Conservation (phyloP, 495 filamentous ascomycete species). For the Sphaerosporella brunnea region DNA sequence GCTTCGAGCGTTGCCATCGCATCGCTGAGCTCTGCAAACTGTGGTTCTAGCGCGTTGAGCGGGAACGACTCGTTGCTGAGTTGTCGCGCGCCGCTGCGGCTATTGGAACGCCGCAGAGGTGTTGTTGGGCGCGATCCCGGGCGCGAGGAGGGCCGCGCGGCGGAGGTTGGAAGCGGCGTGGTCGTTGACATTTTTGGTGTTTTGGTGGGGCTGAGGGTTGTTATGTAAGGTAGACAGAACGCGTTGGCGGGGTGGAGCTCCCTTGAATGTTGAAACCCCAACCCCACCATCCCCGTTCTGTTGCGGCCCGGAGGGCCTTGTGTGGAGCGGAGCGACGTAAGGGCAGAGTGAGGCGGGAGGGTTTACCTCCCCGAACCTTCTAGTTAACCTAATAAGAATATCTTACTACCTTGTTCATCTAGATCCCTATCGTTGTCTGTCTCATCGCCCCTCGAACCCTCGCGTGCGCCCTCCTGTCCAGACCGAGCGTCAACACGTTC, state of each 20-base stretch:
- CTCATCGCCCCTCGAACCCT: too few species aligned
- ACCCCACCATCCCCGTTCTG: neutral
- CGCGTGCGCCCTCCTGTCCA: too few species aligned
- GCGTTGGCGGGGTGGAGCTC: too few species aligned
- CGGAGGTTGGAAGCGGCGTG: neutral
- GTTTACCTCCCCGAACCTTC: too few species aligned
- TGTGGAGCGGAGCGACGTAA: too few species aligned
- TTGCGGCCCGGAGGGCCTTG: too few species aligned
- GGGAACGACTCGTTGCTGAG: conserved; percentile 48
- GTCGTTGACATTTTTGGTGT: neutral
- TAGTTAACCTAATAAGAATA: too few species aligned
- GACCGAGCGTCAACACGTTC: neutral
- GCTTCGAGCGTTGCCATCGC: conserved; percentile 88
- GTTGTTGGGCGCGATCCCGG: conserved; percentile 64
- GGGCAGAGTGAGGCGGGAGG: too few species aligned
- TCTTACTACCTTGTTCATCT: too few species aligned
- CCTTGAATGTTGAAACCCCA: neutral
- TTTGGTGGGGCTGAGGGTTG: neutral
- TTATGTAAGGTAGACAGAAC: too few species aligned
- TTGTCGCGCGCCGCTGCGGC: conserved; percentile 62
- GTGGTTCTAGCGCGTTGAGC: conserved; percentile 65
- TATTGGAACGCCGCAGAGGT: conserved; percentile 66
- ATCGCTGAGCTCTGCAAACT: conserved; percentile 85
- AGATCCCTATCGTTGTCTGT: too few species aligned
- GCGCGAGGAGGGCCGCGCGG: neutral